Percentiles rank a stretch among this genome's conserved stretches.
phyloP scores from a whole-genome alignment of 78 protist species.

The Tieghemostelium lacteum region DNA sequence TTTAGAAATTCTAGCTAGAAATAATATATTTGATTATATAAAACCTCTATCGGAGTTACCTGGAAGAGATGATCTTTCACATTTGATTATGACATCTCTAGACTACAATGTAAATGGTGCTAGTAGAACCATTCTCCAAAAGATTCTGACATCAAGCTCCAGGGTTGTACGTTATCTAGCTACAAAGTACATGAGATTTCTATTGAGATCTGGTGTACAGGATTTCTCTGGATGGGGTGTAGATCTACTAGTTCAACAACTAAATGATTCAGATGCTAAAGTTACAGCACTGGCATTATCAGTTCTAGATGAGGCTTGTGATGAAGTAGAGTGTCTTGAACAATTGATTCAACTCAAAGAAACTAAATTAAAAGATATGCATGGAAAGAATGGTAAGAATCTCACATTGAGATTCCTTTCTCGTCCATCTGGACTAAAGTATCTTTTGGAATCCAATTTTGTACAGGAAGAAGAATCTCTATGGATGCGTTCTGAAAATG shows the following conservation, averaged over 20 bases:
- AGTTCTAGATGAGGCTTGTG: slow-evolving; percentile 78
- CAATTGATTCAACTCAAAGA: slow-evolving; percentile 37
- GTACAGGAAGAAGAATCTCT: slow-evolving; percentile 59
- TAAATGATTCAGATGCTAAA: slow-evolving; percentile 58
- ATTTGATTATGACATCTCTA: slow-evolving; percentile 40
- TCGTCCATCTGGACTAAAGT: slow-evolving; percentile 22
- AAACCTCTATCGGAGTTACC: slow-evolving; percentile 67
- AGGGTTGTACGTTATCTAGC: slow-evolving; percentile 54
- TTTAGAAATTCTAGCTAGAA: slow-evolving; percentile 44
- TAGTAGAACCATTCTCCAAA: slow-evolving; percentile 37
- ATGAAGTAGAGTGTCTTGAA: slow-evolving; percentile 42
- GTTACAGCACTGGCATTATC: slow-evolving; percentile 39
- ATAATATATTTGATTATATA: slow-evolving; percentile 66
- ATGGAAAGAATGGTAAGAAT: slow-evolving; percentile 68
- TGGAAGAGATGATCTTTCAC: slow-evolving; percentile 63
- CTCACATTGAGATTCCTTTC: slow-evolving; percentile 63
- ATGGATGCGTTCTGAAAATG: slow-evolving; percentile 47
- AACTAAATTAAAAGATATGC: slow-evolving; percentile 15
- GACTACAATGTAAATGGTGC: slow-evolving; percentile 67
- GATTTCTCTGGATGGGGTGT: slow-evolving; percentile 78
- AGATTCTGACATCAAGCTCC: slow-evolving; percentile 20
- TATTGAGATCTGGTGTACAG: slow-evolving; percentile 52
- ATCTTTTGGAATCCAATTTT: slow-evolving; percentile 27
- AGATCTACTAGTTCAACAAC: slow-evolving; percentile 43
- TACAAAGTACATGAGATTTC: slow-evolving; percentile 43